These are phyloP conservation scores for Suhomyces kilbournensis DNA, from an alignment of 805 yeast species.

Conservation along the genomic window DNA sequence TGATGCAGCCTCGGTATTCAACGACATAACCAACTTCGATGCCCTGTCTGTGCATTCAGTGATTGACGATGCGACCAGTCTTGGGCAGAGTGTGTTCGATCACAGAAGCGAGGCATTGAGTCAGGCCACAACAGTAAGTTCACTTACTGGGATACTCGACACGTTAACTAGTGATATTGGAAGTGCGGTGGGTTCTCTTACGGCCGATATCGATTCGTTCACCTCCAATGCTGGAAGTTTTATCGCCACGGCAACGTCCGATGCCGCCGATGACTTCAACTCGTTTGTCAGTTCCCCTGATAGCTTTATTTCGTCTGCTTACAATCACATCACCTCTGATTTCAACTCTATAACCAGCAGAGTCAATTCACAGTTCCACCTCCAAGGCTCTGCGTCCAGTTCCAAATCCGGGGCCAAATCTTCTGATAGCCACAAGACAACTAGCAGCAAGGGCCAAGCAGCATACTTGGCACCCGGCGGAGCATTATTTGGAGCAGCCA, in stretches of 20 bases:
- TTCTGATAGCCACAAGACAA: neutral
- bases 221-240: neutral
- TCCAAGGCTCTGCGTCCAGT: neutral
- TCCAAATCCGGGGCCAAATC: neutral
- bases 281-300: neutral
- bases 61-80: neutral
- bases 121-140: neutral
- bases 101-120: neutral
- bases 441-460: slow-evolving; percentile 4
- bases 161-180: neutral
- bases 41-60: neutral
- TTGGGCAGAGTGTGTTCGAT: neutral
- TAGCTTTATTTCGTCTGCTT: neutral
- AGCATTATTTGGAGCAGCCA: slow-evolving; percentile 8
- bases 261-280: neutral
- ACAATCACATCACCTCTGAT: neutral
- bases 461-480: slow-evolving; percentile 6
- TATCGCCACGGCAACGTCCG: neutral
- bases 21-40: neutral
- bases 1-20: neutral
- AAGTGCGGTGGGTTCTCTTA: neutral
- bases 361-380: neutral
- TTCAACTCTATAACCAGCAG: slow-evolving; percentile 2
- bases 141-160: neutral
- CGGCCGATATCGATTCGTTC: neutral